Base-by-base conservation (phyloP, 352 stramenopile species). In the Pythium periplocum region DNA sequence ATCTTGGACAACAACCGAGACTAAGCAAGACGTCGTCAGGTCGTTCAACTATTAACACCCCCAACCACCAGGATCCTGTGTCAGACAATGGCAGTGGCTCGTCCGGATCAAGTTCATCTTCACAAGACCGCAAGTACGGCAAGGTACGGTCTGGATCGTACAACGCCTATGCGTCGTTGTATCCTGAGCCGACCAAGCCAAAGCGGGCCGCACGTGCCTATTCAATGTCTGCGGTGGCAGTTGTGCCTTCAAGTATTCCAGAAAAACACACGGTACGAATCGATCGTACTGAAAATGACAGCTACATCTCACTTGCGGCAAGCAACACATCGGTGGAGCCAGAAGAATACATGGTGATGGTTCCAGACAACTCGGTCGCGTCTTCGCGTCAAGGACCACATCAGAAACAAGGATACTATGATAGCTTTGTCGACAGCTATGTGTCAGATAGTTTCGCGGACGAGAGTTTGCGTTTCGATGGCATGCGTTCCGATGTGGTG, bases 1-100 rank as follows among this genome's bases (percentile, higher is more conserved):
- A 87, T 45, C 55, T 88, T 54, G 73, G 70, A 1, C 58, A 71
- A 26, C 78, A 65, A 4, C 17, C 17, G 17, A 26, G 17, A 26
- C 69, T 73, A n/a, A 72, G 68, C 43, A 88, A 80, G 62, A 11
- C 46, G 5, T 59, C 68, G 34, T 32, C 39, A 12, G 48, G 35
- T 2, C 45, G 54, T 2, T 59, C 54, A 12, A 44, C 37, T 3
- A 68, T 64, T 43, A 68, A 68, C 31, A 54, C 56, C n/a, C 56
- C 44, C 6, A 26, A 26, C 17, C 17, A 26, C 17, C 17, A 26
- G 17, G 17, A 26, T 26, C 17, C 17, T 26, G 17, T 26, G 17
- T 26, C 17, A 26, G 17, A 26, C 17, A 26, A 26, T 26, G 17
- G 17, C 17, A 26, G 17, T 26, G 17, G 17, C 17, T 26, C 17